These are phyloP conservation scores for Nakaseomyces sp. DNA, from an alignment of 1,139 yeast genomes.

Conservation along the genomic window DNA sequence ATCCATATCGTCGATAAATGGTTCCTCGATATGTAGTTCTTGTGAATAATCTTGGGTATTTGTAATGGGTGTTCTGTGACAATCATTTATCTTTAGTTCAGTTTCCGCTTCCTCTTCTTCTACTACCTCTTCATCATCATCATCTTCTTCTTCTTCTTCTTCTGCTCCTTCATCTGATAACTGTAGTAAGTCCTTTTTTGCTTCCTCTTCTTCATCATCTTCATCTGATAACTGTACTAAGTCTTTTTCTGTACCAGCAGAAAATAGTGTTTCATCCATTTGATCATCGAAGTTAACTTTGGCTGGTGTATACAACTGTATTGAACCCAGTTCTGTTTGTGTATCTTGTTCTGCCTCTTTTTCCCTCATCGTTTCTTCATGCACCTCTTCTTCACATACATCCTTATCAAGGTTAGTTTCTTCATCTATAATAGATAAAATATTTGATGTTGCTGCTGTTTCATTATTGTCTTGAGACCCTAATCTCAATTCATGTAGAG, in stretches of 20 bases:
- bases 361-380: too few species aligned
- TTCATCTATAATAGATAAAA: neutral
- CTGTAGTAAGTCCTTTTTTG: too few species aligned
- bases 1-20: neutral
- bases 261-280: neutral
- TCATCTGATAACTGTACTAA: neutral
- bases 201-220: too few species aligned
- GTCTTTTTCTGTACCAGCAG: neutral
- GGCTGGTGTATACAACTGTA: neutral
- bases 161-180: too few species aligned
- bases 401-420: neutral
- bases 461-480: neutral
- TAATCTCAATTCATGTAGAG: constrained; percentile 3
- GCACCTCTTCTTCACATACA: neutral
- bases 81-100: too few species aligned
- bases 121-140: too few species aligned
- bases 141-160: too few species aligned
- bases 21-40: neutral
- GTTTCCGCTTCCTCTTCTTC: too few species aligned
- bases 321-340: too few species aligned
- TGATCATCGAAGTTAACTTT: neutral
- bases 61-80: too few species aligned
- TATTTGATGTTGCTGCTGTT: neutral
- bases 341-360: too few species aligned
- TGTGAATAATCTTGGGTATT: neutral